Conservation (phyloP, 768 basidiomycete species). For the Austroboletus festivus region DNA sequence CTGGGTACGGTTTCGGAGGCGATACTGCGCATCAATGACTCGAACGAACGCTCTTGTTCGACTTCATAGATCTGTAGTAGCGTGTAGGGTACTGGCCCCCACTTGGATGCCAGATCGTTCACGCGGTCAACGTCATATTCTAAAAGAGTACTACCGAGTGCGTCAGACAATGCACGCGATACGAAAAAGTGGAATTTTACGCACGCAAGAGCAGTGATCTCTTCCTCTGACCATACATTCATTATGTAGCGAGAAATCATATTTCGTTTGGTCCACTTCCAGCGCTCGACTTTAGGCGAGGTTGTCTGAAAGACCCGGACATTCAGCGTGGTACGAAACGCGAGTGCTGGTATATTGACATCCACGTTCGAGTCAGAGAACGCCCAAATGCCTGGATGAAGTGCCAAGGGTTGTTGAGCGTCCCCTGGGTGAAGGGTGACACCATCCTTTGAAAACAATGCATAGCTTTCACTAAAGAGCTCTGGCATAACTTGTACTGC, state of each 20-base stretch:
- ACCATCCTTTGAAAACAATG: not conserved
- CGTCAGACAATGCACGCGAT: too few relatives aligned
- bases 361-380: slow-evolving; percentile 2
- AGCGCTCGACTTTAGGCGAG: not conserved
- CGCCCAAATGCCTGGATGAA: not conserved
- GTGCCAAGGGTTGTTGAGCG: not conserved
- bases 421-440: not conserved
- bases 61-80: not conserved
- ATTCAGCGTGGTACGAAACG: not conserved
- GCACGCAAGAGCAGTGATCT: slow-evolving; percentile 6
- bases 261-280: slow-evolving; percentile 7
- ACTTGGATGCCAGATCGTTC: too few relatives aligned
- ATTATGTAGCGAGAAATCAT: slow-evolving; percentile 2
- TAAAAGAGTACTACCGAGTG: too few relatives aligned
- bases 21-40: not conserved
- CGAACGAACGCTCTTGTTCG: not conserved
- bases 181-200: not conserved
- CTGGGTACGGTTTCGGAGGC: not conserved
- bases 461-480: not conserved
- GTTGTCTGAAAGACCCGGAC: slow-evolving; percentile 7
- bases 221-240: not conserved
- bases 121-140: too few relatives aligned
- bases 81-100: not conserved
- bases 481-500: slow-evolving; percentile 4
- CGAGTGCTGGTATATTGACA: not conserved